phyloP scores from a whole-genome alignment of 1,139 yeast species.

The Protomyces gravidus region DNA sequence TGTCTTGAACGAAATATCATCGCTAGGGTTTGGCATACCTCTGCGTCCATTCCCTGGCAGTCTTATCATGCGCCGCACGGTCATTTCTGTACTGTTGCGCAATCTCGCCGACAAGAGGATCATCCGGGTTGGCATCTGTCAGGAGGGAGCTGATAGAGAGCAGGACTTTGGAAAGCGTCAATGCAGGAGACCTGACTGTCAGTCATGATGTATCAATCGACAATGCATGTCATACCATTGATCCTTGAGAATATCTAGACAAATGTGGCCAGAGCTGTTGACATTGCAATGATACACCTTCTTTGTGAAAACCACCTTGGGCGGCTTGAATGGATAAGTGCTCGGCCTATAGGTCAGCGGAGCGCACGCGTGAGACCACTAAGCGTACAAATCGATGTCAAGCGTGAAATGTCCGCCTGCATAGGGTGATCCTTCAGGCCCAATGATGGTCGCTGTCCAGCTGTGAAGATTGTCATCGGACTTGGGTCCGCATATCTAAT shows the following conservation, averaged over 20 bases:
- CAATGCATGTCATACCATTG: slow-evolving; percentile 24
- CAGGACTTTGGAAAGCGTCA: slow-evolving; percentile 20
- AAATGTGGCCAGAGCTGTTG: slow-evolving; percentile 60
- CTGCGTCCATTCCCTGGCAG: slow-evolving; percentile 23
- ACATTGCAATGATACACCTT: slow-evolving; percentile 73
- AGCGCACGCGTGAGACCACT: slow-evolving; percentile 47
- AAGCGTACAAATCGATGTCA: slow-evolving; percentile 43
- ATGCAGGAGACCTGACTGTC: slow-evolving; percentile 11
- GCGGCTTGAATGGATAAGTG: slow-evolving; percentile 61
- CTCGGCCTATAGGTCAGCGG: slow-evolving; percentile 54
- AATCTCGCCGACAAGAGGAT: slow-evolving; percentile 25
- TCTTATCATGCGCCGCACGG: slow-evolving; percentile 21
- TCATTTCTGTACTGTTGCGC: slow-evolving; percentile 24
- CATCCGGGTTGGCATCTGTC: slow-evolving; percentile 28
- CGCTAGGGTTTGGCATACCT: slow-evolving; percentile 6
- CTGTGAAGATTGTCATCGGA: slow-evolving; percentile 51
- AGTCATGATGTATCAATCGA: no score
- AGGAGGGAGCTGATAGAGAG: slow-evolving; percentile 18
- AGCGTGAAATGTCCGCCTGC: slow-evolving; percentile 8
- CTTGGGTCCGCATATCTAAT: slow-evolving; percentile 54
- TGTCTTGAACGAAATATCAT: no score
- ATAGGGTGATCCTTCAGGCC: slow-evolving; percentile 43
- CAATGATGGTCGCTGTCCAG: slow-evolving; percentile 62
- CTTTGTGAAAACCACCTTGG: slow-evolving; percentile 55
- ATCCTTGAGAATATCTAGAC: slow-evolving; percentile 49